Evolutionary conservation across 768 basidiomycete genomes (phyloP).

Genomic region (Dacryopinax primogenitus): DNA sequence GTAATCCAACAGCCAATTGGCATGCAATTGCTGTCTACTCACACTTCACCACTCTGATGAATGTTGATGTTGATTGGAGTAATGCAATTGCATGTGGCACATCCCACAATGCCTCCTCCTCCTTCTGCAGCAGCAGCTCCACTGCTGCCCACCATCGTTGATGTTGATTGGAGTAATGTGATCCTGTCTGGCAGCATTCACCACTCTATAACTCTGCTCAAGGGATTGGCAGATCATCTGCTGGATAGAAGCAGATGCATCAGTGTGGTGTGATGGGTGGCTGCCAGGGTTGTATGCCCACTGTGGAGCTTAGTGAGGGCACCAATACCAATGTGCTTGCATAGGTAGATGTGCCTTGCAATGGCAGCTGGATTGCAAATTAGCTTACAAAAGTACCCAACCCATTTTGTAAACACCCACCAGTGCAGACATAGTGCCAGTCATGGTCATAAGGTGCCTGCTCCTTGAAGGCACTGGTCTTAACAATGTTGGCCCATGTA

Average conservation of each 20-base stretch:
- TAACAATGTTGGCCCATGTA: conserved; percentile 97
- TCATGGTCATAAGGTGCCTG: conserved; percentile 98
- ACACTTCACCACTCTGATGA: no score
- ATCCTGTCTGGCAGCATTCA: no score
- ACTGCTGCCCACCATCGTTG: no score
- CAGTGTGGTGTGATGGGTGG: conserved; percentile 88
- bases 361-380: conserved; percentile 54
- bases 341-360: conserved; percentile 98
- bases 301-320: conserved; percentile 93
- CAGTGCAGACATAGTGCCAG: conserved; percentile 98
- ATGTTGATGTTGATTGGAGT: no score
- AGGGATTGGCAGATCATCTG: conserved; percentile 92
- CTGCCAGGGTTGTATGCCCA: conserved; percentile 86
- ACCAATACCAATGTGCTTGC: conserved; percentile 91
- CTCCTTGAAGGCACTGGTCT: conserved; percentile 95
- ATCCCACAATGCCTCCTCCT: no score
- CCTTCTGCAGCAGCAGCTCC: no score
- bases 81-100: no score
- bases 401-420: conserved; percentile 38
- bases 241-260: conserved; percentile 77
- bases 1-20: no score
- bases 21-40: no score
- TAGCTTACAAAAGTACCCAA: not conserved
- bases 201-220: conserved; percentile 97
- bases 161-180: no score